Conservation (phyloP, 495 filamentous ascomycete species). For the Alectoria sarmentosa region DNA sequence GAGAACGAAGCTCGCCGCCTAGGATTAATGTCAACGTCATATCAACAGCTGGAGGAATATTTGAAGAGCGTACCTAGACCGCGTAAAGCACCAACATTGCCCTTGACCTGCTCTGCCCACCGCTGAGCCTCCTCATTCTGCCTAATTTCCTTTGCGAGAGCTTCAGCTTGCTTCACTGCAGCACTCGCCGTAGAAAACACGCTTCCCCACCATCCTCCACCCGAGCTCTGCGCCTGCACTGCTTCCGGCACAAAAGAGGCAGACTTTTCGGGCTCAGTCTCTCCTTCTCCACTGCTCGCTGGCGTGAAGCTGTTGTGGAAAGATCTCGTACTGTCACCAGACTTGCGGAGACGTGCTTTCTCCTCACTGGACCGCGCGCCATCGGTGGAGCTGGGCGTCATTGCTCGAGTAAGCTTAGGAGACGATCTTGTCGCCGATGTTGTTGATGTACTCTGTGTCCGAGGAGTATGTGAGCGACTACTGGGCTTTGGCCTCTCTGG, state of each 20-base stretch:
- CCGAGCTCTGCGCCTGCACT: conserved; percentile 39
- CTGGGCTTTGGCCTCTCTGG: conserved; percentile 59
- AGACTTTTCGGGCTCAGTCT: conserved; percentile 29
- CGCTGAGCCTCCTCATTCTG: conserved; percentile 93
- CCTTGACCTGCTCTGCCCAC: conserved; percentile 92
- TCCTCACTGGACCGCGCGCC: conserved; percentile 52
- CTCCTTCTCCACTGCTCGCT: conserved; percentile 31
- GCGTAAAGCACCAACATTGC: conserved; percentile 75
- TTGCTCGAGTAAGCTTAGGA: conserved; percentile 51
- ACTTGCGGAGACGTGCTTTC: conserved; percentile 54
- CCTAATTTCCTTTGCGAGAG: conserved; percentile 87
- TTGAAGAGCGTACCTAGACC: conserved; percentile 59
- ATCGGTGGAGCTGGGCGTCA: conserved; percentile 44
- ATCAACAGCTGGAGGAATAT: conserved; percentile 3
- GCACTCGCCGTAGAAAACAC: conserved; percentile 61
- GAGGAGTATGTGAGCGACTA: conserved; percentile 79
- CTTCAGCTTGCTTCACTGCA: conserved; percentile 92
- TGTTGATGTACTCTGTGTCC: conserved; percentile 39
- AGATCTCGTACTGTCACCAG: conserved; percentile 64
- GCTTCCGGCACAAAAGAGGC: conserved; percentile 21
- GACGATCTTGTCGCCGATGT: conserved; percentile 44
- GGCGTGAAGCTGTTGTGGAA: conserved; percentile 49
- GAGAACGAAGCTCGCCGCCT: conserved; percentile 86
- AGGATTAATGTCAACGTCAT: conserved; percentile 24
- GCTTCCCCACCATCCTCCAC: conserved; percentile 89